A percentile compares a stretch with the other conserved stretches of the same genome.
Conservation (phyloP, 2,329 filamentous ascomycete species). For the Penicillium sp. region DNA sequence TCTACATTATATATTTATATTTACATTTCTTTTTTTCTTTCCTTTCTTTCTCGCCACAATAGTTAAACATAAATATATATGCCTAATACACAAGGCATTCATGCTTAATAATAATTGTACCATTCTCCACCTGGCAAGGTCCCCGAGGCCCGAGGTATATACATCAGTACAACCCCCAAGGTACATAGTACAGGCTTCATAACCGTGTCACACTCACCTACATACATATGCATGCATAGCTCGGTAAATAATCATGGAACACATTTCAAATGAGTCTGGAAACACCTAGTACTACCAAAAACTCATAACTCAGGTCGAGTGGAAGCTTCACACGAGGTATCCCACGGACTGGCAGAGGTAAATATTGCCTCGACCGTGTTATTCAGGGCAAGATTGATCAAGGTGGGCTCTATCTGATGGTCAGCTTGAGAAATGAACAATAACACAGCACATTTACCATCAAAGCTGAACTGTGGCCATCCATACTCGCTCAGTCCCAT, state of each 20-base stretch:
- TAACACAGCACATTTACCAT: not conserved
- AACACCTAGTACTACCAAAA: not conserved
- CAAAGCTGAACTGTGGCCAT: constrained; percentile 2
- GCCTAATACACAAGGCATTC: not conserved
- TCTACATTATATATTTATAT: not conserved
- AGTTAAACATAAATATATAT: not conserved
- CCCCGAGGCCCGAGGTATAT: not conserved
- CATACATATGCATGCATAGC: not conserved
- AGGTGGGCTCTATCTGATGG: not conserved
- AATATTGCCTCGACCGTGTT: not conserved
- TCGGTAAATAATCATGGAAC: not conserved
- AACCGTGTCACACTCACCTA: not conserved
- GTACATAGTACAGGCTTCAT: not conserved
- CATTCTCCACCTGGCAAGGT: no score
- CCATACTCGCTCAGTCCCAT: constrained; percentile 3
- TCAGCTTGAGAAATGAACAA: not conserved
- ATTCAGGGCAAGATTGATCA: constrained; percentile 2
- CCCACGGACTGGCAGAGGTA: not conserved
- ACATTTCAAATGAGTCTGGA: not conserved
- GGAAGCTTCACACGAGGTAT: not conserved
- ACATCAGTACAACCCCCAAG: not conserved
- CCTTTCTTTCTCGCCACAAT: not conserved
- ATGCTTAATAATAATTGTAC: not conserved
- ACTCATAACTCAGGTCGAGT: not conserved
- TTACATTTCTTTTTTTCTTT: not conserved